These are phyloP conservation scores for Helicostylum pulchrum DNA, from an alignment of 192 early-diverging fungal genomes.

Conservation along the genomic window DNA sequence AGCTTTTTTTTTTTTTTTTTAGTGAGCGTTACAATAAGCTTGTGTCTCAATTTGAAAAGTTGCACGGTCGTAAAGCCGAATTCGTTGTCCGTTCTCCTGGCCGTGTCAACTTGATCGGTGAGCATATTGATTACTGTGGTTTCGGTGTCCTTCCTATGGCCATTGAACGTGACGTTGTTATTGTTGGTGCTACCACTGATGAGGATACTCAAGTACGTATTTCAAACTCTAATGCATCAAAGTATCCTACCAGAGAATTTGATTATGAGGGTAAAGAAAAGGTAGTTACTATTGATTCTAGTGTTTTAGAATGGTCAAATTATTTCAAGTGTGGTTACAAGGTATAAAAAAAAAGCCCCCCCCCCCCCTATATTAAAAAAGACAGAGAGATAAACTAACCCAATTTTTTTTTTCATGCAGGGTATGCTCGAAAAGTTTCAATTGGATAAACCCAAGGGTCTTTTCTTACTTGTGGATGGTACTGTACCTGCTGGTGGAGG, in stretches of 20 bases:
- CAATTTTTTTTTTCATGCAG: constrained; percentile 18
- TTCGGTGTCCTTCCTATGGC: constrained; percentile 96
- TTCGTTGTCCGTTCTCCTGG: constrained; percentile 89
- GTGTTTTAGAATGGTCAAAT: constrained; percentile 78
- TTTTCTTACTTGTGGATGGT: constrained; percentile 73
- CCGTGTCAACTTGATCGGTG: constrained; percentile 95
- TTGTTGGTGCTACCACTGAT: constrained; percentile 46
- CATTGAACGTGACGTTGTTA: constrained; percentile 75
- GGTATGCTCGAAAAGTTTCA: constrained; percentile 56
- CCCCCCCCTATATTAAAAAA: neutral
- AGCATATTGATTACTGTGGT: constrained; percentile 96
- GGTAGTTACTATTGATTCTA: constrained; percentile 68
- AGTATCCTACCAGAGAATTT: constrained; percentile 52
- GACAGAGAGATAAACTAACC: neutral
- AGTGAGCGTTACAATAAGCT: constrained; percentile 55
- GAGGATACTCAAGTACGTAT: constrained; percentile 45
- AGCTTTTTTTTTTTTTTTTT: constrained; percentile 2
- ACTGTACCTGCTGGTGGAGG: constrained; percentile 81
- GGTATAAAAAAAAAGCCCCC: constrained; percentile 30
- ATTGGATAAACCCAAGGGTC: constrained; percentile 48
- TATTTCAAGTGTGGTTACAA: constrained; percentile 94
- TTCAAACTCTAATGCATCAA: constrained; percentile 46
- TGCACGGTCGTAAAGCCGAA: constrained; percentile 60
- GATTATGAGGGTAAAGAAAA: constrained; percentile 46
- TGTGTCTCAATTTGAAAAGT: constrained; percentile 43